Evolutionary conservation across 179 eudicot species (phyloP), one percentile per base, ranked within the genome.

Genomic region (Silene noctiflora): DNA sequence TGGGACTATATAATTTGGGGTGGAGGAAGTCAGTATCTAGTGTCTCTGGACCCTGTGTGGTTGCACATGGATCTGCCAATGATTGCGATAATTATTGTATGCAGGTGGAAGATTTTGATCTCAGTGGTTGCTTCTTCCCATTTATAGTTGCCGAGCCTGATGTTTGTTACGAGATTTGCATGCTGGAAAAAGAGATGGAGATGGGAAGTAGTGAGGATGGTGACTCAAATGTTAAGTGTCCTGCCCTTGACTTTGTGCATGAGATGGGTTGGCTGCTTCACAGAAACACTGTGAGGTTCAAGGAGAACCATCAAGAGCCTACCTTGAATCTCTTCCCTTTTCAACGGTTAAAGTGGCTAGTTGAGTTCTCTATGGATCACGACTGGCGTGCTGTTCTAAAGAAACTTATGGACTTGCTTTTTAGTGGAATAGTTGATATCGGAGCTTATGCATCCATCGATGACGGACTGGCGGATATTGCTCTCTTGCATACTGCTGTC

Each of bases 251-350:
- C 70, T 94, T 94, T 76, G 68, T 94, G 73, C 88, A 94, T 80
- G 98, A 94, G 85, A 86, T 94, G 85, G 98, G 98, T 21, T 94
- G 98, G 98, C 90, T 94, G 83, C 92, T 94, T 75, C 96, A 91
- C 74, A 86, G 85, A 81, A 84, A 75, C 68, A 73, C 71, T 31
- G 51, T 78, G 81, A 88, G 78, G 74, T 16, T 67, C 17, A 82
- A 89, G 81, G 75, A 82, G 72, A 85, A 78, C 44, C 76, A 75
- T 48, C 70, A 53, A 31, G 83, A 77, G 78, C 69, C 74, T 46
- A 74, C 79, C 58, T 27, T 69, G 71, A 86, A 84, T 67, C 84
- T 78, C 8, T 94, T 94, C 75, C 77, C 98, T 65, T 88, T 94
- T 69, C 80, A 77, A 56, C 86, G 98, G 74, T 72, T 91, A 44